phyloP scores from a whole-genome alignment of 306 rosid species.

The Acacia melanoxylon region DNA sequence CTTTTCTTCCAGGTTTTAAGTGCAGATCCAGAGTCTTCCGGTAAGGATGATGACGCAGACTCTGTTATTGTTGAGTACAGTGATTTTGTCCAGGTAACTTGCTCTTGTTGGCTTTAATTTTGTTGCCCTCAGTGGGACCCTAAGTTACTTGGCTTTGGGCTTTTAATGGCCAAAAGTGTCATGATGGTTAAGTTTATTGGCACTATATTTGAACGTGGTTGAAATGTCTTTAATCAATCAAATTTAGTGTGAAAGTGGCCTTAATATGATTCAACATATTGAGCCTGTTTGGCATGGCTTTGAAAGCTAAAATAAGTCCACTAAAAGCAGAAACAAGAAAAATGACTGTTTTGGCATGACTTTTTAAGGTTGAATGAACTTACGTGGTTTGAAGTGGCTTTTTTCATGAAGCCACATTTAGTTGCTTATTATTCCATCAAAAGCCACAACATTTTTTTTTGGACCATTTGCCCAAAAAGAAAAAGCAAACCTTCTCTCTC shows the following conservation, averaged over 20 bases:
- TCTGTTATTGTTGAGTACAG: constrained; percentile 60
- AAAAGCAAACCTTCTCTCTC: no score
- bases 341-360: no score
- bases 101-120: constrained; percentile 6
- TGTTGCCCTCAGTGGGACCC: not conserved
- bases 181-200: not conserved
- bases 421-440: no score
- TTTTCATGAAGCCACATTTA: no score
- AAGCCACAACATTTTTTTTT: no score
- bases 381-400: no score
- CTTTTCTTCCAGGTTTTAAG: constrained; percentile 57
- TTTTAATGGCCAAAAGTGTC: not conserved
- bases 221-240: not conserved
- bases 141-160: not conserved
- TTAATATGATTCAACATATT: not conserved
- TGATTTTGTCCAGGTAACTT: constrained; percentile 80
- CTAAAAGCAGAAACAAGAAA: no score
- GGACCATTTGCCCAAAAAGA: no score
- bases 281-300: no score
- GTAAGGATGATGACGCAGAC: constrained; percentile 54
- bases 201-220: no score
- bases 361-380: no score
- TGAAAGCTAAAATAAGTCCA: no score
- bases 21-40: constrained; percentile 56
- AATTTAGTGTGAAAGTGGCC: not conserved